Base-by-base conservation (phyloP, 225 moss, liverwort and hornwort genomes). In the Marchantia polymorpha region DNA sequence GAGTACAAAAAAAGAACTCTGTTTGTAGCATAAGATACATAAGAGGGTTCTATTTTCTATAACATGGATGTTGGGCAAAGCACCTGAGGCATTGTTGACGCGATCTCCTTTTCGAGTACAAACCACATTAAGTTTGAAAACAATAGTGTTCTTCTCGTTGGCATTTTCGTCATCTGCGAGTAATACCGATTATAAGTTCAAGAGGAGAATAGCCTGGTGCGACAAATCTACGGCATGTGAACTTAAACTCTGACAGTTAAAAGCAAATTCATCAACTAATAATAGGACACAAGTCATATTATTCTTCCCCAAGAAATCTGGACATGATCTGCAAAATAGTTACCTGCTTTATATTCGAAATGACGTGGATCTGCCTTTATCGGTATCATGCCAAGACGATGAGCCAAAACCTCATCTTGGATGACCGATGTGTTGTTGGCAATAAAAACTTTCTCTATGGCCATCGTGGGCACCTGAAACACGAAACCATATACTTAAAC, bases 361-460 rank as follows among this genome's bases (percentile, higher is more conserved):
- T 82, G 83, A 12, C 99, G 81, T 52, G 99, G 99, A 78, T 99
- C 99, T 29, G 82, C 90, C 77, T 87, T 92, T 25, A 99, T 88
- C 25, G 99, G 99, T 56, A 99, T 85, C 90, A 99, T 86, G 56
- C 99, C 99, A 72, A 99, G 90, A 59, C 99, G 89, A 80, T 99
- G 99, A 51, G 99, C 93, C 89, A 99, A 87, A 11, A 99, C 95
- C 88, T 99, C 99, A 78, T 99, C 99, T 86, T 95, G 99, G 81
- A 99, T 95, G 1, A 99, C 92, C 75, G 99, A 99, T 15, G 99
- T 99, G 83, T 99, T 99, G 67, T 99, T 99, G 69, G 95, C 99
- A 79, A 99, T 93, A 50, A 84, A 99, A 27, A 99, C 92, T 83
- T 99, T 99, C 85, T 99, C 99, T 87, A 95, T 95, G 10, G 99